Conservation (phyloP, 768 basidiomycete species). For the Boletus sp. region DNA sequence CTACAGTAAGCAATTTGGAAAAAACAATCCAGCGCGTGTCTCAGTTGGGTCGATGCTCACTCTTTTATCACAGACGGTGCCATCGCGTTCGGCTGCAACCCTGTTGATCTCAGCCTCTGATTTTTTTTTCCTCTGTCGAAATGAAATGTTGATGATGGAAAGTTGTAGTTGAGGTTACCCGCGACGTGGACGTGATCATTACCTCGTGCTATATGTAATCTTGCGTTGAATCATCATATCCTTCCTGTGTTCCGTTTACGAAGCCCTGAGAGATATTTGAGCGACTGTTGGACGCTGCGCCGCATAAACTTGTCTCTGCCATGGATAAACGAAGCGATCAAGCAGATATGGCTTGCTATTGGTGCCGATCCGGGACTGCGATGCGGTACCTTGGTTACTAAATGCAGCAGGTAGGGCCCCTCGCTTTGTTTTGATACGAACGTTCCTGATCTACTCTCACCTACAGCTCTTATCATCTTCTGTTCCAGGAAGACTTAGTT, state of each 20-base stretch:
- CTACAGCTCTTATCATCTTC: not conserved
- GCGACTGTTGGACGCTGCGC: not conserved
- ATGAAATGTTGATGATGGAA: not conserved
- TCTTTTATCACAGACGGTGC: too few relatives aligned
- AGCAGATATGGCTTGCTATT: not conserved
- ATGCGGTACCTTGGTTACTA: not conserved
- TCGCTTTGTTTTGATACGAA: not conserved
- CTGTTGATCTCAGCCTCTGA: too few relatives aligned
- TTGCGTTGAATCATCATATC: not conserved
- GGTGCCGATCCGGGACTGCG: not conserved
- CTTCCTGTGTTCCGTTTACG: not conserved
- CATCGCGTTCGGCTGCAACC: too few relatives aligned
- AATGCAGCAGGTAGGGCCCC: not conserved
- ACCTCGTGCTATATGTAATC: not conserved
- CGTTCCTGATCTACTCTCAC: not conserved
- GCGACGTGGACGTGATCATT: not conserved
- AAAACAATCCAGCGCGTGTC: too few relatives aligned
- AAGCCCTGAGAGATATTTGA: too few relatives aligned
- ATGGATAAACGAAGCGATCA: too few relatives aligned
- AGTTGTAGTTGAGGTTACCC: not conserved
- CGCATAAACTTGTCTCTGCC: not conserved
- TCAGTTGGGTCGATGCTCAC: too few relatives aligned
- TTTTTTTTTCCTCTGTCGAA: not conserved
- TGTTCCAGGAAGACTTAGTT: conserved; percentile 39
- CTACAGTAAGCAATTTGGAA: too few relatives aligned